Percentiles rank a stretch among this genome's conserved stretches.
Conservation (phyloP, 768 basidiomycete genomes). For the Naganishia onofrii region DNA sequence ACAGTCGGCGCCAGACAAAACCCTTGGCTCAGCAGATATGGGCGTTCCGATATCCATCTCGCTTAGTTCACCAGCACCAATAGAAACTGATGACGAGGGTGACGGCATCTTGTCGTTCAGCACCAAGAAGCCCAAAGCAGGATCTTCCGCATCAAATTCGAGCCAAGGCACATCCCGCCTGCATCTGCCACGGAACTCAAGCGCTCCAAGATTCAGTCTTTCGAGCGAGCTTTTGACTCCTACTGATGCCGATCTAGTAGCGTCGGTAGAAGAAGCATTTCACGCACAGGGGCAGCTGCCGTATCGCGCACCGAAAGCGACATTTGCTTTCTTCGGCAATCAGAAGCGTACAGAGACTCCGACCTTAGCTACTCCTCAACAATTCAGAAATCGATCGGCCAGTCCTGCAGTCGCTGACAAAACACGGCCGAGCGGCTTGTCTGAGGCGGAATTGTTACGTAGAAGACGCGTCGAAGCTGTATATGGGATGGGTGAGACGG, state of each 20-base stretch:
- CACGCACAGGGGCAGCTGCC: conserved; percentile 7
- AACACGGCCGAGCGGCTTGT: conserved; percentile 58
- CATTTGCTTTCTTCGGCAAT: conserved; percentile 48
- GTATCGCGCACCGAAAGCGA: conserved; percentile 37
- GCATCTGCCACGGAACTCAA: conserved; percentile 35
- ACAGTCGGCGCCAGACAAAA: conserved; percentile 33
- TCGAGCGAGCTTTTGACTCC: conserved; percentile 21
- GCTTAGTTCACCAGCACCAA: neutral
- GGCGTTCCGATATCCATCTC: conserved; percentile 30
- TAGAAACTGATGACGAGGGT: conserved; percentile 53
- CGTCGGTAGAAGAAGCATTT: conserved; percentile 42
- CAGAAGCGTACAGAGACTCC: conserved; percentile 27
- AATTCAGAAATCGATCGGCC: conserved; percentile 11
- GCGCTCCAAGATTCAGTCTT: conserved; percentile 40
- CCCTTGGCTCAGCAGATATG: conserved; percentile 45
- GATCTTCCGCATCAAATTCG: conserved; percentile 39
- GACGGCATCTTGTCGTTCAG: conserved; percentile 74
- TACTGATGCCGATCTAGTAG: conserved; percentile 41
- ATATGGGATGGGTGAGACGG: conserved; percentile 50
- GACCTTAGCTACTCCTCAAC: conserved; percentile 11
- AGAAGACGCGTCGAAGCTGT: conserved; percentile 55
- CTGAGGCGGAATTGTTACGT: conserved; percentile 68
- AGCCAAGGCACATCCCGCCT: conserved; percentile 38
- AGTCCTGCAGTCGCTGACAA: conserved; percentile 22
- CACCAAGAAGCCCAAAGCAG: conserved; percentile 56